phyloP scores from a whole-genome alignment of 2,329 filamentous ascomycete genomes.

The Cercospora janseana region DNA sequence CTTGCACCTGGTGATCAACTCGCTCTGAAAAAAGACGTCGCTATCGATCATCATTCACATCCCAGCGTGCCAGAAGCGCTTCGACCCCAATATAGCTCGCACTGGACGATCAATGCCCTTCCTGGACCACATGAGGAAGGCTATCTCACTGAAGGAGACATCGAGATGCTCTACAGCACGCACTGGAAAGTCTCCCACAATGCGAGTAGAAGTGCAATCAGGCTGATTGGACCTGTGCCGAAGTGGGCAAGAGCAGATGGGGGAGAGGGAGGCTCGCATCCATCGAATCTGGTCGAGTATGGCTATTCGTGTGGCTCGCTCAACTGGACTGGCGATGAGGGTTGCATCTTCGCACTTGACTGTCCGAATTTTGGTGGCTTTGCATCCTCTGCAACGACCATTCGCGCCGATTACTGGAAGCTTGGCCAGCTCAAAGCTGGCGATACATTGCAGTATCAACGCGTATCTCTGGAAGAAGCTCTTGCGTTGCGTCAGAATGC shows the following conservation, averaged over 20 bases:
- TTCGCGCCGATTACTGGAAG: constrained; percentile 60
- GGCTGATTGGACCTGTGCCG: constrained; percentile 58
- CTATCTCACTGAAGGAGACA: constrained; percentile 52
- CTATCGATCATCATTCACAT: constrained; percentile 37
- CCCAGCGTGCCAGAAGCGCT: constrained; percentile 47
- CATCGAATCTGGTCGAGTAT: constrained; percentile 53
- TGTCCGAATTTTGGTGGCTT: constrained; percentile 62
- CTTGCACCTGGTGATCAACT: constrained; percentile 56
- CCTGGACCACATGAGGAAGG: constrained; percentile 57
- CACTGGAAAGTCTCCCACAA: constrained; percentile 63
- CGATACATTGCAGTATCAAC: constrained; percentile 52
- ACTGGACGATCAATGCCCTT: constrained; percentile 56
- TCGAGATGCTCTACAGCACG: constrained; percentile 57
- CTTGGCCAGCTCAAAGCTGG: constrained; percentile 62
- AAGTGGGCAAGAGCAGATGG: constrained; percentile 60
- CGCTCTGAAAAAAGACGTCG: constrained; percentile 43
- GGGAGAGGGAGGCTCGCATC: constrained; percentile 63
- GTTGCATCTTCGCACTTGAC: constrained; percentile 60
- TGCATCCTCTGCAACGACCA: constrained; percentile 55
- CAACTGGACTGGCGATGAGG: constrained; percentile 62
- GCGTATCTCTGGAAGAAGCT: constrained; percentile 54
- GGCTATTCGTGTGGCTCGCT: constrained; percentile 59
- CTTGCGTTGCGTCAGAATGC: constrained; percentile 46
- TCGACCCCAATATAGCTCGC: constrained; percentile 49
- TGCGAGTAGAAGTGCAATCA: constrained; percentile 58